Evolutionary conservation across 257 asterid genomes (phyloP).

Genomic region (Lavandula angustifolia): DNA sequence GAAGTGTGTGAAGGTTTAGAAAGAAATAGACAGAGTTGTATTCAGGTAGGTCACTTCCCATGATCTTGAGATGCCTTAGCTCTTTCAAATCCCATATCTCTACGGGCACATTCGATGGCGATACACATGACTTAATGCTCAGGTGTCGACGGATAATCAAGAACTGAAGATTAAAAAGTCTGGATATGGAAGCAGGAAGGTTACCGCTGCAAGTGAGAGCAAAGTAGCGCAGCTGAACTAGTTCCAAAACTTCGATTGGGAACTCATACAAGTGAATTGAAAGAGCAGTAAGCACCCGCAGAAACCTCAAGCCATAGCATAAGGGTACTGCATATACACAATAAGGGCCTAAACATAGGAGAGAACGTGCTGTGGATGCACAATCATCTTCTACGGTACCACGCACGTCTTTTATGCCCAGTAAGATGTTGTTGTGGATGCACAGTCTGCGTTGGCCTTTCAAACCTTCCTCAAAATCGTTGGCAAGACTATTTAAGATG

Average conservation of each 20-base stretch:
- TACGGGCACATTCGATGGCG: not conserved
- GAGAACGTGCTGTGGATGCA: not conserved
- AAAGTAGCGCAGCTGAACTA: not conserved
- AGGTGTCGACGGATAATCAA: not conserved
- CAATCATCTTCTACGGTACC: too few relatives aligned
- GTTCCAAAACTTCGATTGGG: too few relatives aligned
- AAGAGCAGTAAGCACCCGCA: not conserved
- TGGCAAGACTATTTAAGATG: not conserved
- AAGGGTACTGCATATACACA: too few relatives aligned
- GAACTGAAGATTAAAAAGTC: not conserved
- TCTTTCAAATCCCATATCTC: not conserved
- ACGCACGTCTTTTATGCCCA: constrained; percentile 1
- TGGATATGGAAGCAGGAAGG: not conserved
- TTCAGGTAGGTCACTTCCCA: not conserved
- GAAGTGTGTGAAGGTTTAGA: not conserved
- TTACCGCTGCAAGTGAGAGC: not conserved
- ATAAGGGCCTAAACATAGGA: too few relatives aligned
- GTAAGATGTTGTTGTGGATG: not conserved
- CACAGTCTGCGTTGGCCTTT: not conserved
- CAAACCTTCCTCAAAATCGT: not conserved
- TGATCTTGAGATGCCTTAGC: not conserved
- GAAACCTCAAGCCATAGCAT: too few relatives aligned
- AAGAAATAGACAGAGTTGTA: not conserved
- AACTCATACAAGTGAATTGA: not conserved
- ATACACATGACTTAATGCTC: not conserved